Evolutionary conservation across 1,139 yeast species (phyloP).

Genomic region (Eremothecium cymbalariae): DNA sequence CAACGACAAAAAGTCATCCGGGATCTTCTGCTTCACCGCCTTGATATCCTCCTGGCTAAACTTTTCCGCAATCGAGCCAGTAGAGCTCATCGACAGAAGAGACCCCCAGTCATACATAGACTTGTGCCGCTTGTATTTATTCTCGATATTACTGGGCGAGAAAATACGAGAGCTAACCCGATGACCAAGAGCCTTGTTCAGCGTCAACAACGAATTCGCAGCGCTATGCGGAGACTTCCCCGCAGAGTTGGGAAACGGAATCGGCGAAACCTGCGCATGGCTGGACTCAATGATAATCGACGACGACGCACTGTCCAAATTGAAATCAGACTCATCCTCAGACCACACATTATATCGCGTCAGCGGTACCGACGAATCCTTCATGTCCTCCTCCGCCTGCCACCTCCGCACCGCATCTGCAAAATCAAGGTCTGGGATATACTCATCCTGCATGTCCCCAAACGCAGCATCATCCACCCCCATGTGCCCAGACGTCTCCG

Average conservation of each 20-base stretch:
- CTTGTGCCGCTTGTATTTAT: neutral
- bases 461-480: conserved; percentile 4
- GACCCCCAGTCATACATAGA: conserved; percentile 5
- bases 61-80: conserved; percentile 8
- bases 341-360: conserved; percentile 11
- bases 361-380: conserved; percentile 5
- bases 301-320: conserved; percentile 10
- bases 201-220: conserved; percentile 2
- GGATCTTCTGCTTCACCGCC: conserved; percentile 37
- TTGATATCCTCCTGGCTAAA: conserved; percentile 22
- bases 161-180: conserved; percentile 6
- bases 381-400: conserved; percentile 16
- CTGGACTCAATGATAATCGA: conserved; percentile 17
- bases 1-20: conserved; percentile 51
- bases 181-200: conserved; percentile 2
- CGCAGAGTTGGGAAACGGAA: conserved; percentile 26
- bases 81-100: conserved; percentile 7
- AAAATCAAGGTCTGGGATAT: conserved; percentile 58
- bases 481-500: conserved; percentile 2
- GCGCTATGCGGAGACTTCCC: conserved; percentile 3
- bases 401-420: conserved; percentile 29
- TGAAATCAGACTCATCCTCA: conserved; percentile 10
- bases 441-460: conserved; percentile 59
- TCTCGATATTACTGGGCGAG: conserved; percentile 5
- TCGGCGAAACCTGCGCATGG: conserved; percentile 30